Evolutionary conservation across 148 eudicot genomes (phyloP).

Genomic region (Silene uniflora): DNA sequence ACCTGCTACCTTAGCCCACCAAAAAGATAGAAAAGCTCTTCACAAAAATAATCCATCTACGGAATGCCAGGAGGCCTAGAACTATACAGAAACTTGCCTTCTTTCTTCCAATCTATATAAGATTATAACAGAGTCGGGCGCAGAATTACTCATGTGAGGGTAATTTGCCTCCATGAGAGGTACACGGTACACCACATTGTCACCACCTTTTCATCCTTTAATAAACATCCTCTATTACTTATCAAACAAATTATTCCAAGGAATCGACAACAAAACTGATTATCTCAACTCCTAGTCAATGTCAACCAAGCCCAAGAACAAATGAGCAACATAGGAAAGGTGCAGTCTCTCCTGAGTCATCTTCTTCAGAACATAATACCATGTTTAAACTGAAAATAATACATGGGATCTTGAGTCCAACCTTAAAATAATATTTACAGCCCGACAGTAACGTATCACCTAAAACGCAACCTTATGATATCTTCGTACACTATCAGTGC

Average conservation of each 20-base stretch:
- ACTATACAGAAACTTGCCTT: not conserved
- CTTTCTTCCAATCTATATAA: not conserved
- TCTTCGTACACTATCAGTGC: no score
- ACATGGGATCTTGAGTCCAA: not conserved
- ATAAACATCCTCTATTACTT: not conserved
- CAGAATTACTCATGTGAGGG: not conserved
- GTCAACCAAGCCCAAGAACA: not conserved
- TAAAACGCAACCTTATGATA: no score
- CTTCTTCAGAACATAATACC: not conserved
- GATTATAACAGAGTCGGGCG: no score
- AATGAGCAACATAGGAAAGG: not conserved
- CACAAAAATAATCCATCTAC: not conserved
- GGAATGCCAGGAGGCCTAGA: not conserved
- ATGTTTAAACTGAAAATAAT: not conserved
- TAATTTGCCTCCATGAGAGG: not conserved
- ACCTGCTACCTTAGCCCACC: not conserved
- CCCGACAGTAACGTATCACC: not conserved
- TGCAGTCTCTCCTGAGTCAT: not conserved
- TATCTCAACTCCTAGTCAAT: not conserved
- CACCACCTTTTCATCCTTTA: not conserved
- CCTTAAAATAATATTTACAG: not conserved
- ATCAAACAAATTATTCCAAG: not conserved
- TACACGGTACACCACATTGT: not conserved
- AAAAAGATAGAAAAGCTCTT: not conserved
- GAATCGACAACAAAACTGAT: not conserved